These are phyloP conservation scores for Nepenthes mirabilis DNA, from an alignment of 148 eudicot genomes.

Conservation along the genomic window DNA sequence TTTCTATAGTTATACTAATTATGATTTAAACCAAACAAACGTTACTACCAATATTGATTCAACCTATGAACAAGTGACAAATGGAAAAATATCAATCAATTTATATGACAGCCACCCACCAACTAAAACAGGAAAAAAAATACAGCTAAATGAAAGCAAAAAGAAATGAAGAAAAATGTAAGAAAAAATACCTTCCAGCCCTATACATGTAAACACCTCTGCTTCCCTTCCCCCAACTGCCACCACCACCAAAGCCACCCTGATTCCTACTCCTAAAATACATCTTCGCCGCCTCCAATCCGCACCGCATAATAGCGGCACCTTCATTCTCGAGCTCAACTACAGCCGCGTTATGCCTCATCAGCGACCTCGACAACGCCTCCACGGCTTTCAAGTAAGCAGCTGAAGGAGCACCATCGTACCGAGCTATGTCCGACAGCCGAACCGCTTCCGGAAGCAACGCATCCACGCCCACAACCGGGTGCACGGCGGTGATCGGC, in stretches of 20 bases:
- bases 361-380: conserved; percentile 48
- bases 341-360: conserved; percentile 55
- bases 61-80: background rate
- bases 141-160: background rate
- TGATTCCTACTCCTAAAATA: conserved; percentile 44
- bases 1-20: too few relatives aligned
- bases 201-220: conserved; percentile 58
- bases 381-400: conserved; percentile 58
- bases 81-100: background rate
- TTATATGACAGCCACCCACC: background rate
- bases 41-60: background rate
- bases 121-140: background rate
- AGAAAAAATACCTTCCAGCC: conserved; percentile 58
- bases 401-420: conserved; percentile 47
- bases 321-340: conserved; percentile 57
- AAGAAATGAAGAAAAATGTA: background rate
- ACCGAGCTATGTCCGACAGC: conserved; percentile 43
- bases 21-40: too few relatives aligned
- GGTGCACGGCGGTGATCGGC: conserved; percentile 8
- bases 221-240: conserved; percentile 17
- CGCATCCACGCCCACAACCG: background rate
- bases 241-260: conserved; percentile 6
- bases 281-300: conserved; percentile 53
- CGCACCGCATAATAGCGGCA: conserved; percentile 58
- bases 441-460: conserved; percentile 24